A percentile compares a stretch with the other conserved stretches of the same genome.
These are phyloP conservation scores for Nissolia schottii DNA, from an alignment of 306 rosid genomes.

Conservation along the genomic window DNA sequence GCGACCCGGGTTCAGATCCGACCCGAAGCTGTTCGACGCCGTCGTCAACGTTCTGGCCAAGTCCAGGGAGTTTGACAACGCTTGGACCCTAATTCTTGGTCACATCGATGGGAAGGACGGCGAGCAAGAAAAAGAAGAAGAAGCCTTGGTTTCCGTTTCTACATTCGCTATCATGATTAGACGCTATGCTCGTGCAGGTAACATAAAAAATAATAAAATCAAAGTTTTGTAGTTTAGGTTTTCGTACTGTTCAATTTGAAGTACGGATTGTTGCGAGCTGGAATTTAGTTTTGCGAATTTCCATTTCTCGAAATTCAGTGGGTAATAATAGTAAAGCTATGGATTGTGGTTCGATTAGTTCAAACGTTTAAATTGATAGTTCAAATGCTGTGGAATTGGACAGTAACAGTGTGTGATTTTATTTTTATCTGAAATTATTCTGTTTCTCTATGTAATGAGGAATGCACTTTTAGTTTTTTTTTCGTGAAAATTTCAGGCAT, in stretches of 20 bases:
- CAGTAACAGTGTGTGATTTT: too few relatives aligned
- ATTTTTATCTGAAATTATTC: not conserved
- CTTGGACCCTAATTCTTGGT: slow-evolving; percentile 61
- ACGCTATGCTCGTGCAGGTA: slow-evolving; percentile 82
- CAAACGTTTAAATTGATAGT: not conserved
- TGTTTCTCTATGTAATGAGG: not conserved
- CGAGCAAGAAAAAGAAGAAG: slow-evolving; percentile 31
- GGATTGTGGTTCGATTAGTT: not conserved
- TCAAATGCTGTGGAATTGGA: not conserved
- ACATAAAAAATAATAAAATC: not conserved
- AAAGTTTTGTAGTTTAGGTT: not conserved
- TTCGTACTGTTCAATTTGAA: not conserved
- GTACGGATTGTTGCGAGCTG: not conserved
- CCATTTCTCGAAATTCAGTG: not conserved
- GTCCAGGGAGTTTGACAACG: slow-evolving; percentile 59
- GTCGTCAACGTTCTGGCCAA: slow-evolving; percentile 56
- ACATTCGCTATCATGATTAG: slow-evolving; percentile 76
- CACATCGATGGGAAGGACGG: slow-evolving; percentile 6
- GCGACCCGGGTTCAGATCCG: slow-evolving; percentile 46
- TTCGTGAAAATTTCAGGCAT: slow-evolving; percentile 17
- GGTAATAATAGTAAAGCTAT: too few relatives aligned
- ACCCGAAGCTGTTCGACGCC: slow-evolving; percentile 41
- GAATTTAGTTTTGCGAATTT: not conserved
- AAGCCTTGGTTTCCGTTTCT: slow-evolving; percentile 42
- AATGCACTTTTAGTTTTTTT: not conserved